These are phyloP conservation scores for Phytophthora kernoviae DNA, from an alignment of 352 stramenopile species.

Conservation along the genomic window DNA sequence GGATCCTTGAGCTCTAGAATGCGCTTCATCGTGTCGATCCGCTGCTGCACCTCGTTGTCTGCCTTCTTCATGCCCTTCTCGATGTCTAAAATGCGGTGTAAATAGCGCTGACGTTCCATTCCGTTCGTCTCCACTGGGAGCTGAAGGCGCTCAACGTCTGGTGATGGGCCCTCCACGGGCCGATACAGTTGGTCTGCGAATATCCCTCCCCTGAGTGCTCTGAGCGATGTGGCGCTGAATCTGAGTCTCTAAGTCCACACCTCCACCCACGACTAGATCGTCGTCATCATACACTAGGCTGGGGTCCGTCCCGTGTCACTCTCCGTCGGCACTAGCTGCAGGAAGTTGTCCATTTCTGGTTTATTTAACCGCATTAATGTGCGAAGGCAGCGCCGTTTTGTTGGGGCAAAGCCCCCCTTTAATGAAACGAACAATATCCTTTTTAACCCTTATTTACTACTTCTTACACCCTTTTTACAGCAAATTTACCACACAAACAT, in stretches of 20 bases:
- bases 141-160: slow-evolving; percentile 4
- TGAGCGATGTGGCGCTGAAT: slow-evolving; percentile 31
- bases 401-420: no score
- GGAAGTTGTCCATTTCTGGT: slow-evolving; percentile 69
- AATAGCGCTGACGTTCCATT: slow-evolving; percentile 47
- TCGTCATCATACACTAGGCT: slow-evolving; percentile 62
- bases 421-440: no score
- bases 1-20: slow-evolving; percentile 61
- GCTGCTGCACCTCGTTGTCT: slow-evolving; percentile 40
- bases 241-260: slow-evolving; percentile 39
- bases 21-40: slow-evolving; percentile 56
- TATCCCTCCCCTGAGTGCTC: slow-evolving; percentile 17
- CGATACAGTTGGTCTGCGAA: slow-evolving; percentile 31
- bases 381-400: no score
- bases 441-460: no score
- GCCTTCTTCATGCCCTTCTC: slow-evolving; percentile 47
- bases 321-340: slow-evolving; percentile 56
- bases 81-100: slow-evolving; percentile 40
- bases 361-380: no score
- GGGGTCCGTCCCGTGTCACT: slow-evolving; percentile 39
- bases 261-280: slow-evolving; percentile 41
- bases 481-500: no score
- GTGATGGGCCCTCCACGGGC: slow-evolving; percentile 9
- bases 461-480: no score
- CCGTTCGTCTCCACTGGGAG: slow-evolving; percentile 21